Evolutionary conservation across 2,329 filamentous ascomycete genomes (phyloP).

Genomic region (Aspergillus luchuensis): DNA sequence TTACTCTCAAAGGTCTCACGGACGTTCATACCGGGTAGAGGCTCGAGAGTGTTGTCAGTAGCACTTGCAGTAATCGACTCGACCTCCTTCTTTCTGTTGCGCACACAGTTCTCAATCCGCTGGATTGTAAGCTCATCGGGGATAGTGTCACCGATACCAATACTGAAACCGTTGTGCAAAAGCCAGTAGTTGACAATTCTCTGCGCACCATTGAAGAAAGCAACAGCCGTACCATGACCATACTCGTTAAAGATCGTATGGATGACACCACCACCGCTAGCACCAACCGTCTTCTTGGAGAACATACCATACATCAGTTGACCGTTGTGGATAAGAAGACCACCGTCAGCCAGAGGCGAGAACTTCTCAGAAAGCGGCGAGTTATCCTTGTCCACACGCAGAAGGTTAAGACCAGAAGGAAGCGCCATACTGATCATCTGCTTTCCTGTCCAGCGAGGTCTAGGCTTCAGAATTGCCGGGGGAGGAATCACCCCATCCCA

Average conservation of each 20-base stretch:
- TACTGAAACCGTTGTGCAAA: slow-evolving; percentile 92
- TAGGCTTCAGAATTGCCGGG: slow-evolving; percentile 90
- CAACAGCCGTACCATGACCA: slow-evolving; percentile 80
- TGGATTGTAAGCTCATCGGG: slow-evolving; percentile 83
- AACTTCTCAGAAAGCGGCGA: slow-evolving; percentile 55
- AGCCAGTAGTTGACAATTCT: slow-evolving; percentile 97
- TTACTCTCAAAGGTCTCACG: slow-evolving; percentile 98
- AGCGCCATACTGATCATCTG: slow-evolving; percentile 95
- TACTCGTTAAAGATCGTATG: slow-evolving; percentile 97
- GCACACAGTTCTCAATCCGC: slow-evolving; percentile 80
- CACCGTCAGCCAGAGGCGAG: slow-evolving; percentile 71
- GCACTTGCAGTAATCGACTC: slow-evolving; percentile 73
- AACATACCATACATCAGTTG: slow-evolving; percentile 88
- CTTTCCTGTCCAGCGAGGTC: slow-evolving; percentile 95
- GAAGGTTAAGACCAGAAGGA: slow-evolving; percentile 77
- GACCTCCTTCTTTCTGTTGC: slow-evolving; percentile 79
- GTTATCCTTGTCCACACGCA: slow-evolving; percentile 66
- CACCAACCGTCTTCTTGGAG: slow-evolving; percentile 92
- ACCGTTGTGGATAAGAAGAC: slow-evolving; percentile 79
- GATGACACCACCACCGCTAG: slow-evolving; percentile 84
- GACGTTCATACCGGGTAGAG: slow-evolving; percentile 97
- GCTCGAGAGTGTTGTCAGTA: slow-evolving; percentile 83
- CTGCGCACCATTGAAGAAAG: slow-evolving; percentile 94
- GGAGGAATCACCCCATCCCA: slow-evolving; percentile 95
- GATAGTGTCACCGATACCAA: slow-evolving; percentile 97